Base-by-base conservation (phyloP, 148 eudicot genomes). In the Simmondsia chinensis region DNA sequence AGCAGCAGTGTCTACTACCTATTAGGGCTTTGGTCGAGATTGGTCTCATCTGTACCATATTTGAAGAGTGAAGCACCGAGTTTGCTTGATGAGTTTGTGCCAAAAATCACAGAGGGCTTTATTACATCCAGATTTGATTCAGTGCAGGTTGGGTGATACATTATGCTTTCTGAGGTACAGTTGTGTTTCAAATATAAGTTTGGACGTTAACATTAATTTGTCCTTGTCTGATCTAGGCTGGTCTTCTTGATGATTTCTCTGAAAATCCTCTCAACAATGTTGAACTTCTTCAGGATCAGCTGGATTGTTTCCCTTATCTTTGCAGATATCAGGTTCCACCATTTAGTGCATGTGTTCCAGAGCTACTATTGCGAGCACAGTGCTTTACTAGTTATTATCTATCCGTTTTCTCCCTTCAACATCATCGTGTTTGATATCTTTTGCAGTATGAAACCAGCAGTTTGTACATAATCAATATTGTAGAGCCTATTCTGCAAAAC, bases 1-100 rank as follows among this genome's bases (percentile, higher is more conserved):
- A 84, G 95, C 70, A 75, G 82, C 89, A 84, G 95, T 49, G 95
- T 84, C 16, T 84, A 80, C 69, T 84, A 84, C 63, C 89, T 84
- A 59, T 70, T 84, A 60, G 95, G 88, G 29, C 59, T 84, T 43
- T 84, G 95, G 95, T 84, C 95, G 4, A 74, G 95, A 68, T 54
- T 84, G 77, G 95, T 84, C 33, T 73, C 80, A 23, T 80, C 95
- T 52, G 88, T 84, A 20, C 85, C 95, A 21, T 84, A 84, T 63
- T 50, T 84, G 76, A 84, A 84, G 51, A 82, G 80, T 41, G 81
- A 80, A 54, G 66, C 88, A 5, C 95, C 95, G 11, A 80, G 80
- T 55, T 47, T 74, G 46, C 80, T 84, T 55, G 83, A 77, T 64
- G 88, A 84, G 64, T 84, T 77, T 50, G 95, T 84, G 60, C 95